Evolutionary conservation across 208 protist species (phyloP).

Genomic region (Wallacemonas rigidus): DNA sequence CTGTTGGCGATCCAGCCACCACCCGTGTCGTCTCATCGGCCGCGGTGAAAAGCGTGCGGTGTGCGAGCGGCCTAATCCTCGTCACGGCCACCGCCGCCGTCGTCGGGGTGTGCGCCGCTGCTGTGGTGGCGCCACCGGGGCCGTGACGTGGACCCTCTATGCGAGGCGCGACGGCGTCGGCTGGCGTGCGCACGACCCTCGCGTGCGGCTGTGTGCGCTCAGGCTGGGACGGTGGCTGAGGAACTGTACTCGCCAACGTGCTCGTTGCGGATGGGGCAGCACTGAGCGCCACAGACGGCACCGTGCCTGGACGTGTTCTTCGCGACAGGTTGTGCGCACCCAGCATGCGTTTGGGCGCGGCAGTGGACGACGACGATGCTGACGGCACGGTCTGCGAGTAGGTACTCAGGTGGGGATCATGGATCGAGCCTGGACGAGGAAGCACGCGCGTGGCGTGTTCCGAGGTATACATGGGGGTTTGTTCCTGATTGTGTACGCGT

Average conservation of each 20-base stretch:
- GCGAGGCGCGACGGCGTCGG: no score
- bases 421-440: neutral
- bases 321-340: neutral
- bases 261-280: neutral
- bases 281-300: neutral
- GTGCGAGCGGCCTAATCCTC: neutral
- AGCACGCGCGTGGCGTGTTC: neutral
- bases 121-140: neutral
- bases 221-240: no score
- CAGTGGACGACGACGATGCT: neutral
- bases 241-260: neutral
- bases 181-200: no score
- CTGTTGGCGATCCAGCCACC: no score
- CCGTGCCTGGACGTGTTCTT: neutral
- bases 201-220: no score
- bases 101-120: neutral
- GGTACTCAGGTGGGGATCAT: neutral
- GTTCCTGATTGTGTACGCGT: neutral
- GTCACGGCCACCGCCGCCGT: no score
- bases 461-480: neutral
- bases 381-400: neutral
- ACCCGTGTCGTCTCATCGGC: neutral
- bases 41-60: neutral
- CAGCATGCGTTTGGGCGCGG: neutral
- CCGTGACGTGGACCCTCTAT: neutral